Evolutionary conservation across 1,139 yeast genomes (phyloP), one percentile per base, ranked within the genome.

Genomic region (Trichomonascaceae sp.): DNA sequence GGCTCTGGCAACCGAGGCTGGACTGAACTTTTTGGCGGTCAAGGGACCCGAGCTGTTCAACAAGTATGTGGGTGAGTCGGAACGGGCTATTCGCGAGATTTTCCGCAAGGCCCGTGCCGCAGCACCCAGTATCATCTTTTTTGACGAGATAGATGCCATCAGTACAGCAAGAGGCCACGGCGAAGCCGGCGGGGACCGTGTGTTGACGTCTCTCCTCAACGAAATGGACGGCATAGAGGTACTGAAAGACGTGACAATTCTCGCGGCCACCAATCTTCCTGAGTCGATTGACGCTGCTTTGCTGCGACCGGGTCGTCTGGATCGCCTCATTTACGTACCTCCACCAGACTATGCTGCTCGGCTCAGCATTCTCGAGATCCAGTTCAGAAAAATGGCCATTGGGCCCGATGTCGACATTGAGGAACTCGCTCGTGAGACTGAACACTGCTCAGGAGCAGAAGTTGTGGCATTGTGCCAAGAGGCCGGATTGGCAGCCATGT

Each of bases 201-300:
- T 89, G 0, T 62, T 89, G 41, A 87, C 95, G 1, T 79, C 97
- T 0, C 61, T 89, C 44, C 66, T 89, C 48, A 89, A 85, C 50
- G 97, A 89, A 55, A 81, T 89, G 46, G 98, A 89, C 52, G 98
- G 98, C 51, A 89, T 89, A 9, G 98, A 89, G 54, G 93, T 85
- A 40, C 62, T 89, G 43, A 81, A 79, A 38, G 96, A 94, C 2
- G 97, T 89, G 4, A 84, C 85, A 3, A 76, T 89, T 13, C 77
- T 89, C 15, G 97, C 95, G 1, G 97, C 97, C 5, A 89, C 98
- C 0, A 89, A 89, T 52, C 67, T 94, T 49, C 98, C 98, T 0
- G 84, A 85, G 17, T 80, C 80, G 26, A 84, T 89, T 31, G 98
- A 89, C 51, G 69, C 94, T 0, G 97, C 97, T 0, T 62, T 89